Base-by-base conservation (phyloP, 2,329 filamentous ascomycete genomes). In the Colletotrichum sublineola region DNA sequence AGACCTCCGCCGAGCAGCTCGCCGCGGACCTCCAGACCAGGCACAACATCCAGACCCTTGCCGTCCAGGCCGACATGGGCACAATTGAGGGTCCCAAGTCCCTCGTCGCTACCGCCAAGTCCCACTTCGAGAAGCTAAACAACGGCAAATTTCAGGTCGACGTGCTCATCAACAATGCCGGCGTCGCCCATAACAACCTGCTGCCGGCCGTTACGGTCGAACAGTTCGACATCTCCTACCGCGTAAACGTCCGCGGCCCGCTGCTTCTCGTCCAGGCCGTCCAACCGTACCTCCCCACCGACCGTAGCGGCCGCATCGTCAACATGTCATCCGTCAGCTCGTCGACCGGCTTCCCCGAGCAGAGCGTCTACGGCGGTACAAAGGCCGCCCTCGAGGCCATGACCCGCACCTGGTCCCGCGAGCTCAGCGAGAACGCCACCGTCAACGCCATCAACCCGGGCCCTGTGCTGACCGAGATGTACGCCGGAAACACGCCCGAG, bases 101-200 rank as follows among this genome's bases (percentile, higher is more conserved):
- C 53, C 86, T 94, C 63, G 81, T 95, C 75, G 82, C 84, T 33
- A 86, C 86, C 0, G 86, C 90, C 6, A 86, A 89, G 76, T 68
- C 86, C 11, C 79, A 86, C 69, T 85, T 87, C 38, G 48, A 64
- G 52, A 60, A 44, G 24, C 83, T 73, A 75, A 67, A 77, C 62
- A 77, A 75, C 7, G 79, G 82, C 71, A 84, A 63, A 8, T 89
- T 94, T 79, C 89, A 92, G 77, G 87, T 97, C 78, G 94, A 97
- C 82, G 94, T 97, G 73, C 85, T 97, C 65, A 85, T 97, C 85
- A 97, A 97, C 87, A 97, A 97, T 81, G 94, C 95, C 40, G 95
- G 94, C 66, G 84, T 91, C 8, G 85, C 89, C 42, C 83, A 88
- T 50, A 96, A 96, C 82, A 88, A 91, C 76, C 80, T 84, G 36